Conservation (phyloP, 2,329 filamentous ascomycete species). For the Alternaria infectoria region DNA sequence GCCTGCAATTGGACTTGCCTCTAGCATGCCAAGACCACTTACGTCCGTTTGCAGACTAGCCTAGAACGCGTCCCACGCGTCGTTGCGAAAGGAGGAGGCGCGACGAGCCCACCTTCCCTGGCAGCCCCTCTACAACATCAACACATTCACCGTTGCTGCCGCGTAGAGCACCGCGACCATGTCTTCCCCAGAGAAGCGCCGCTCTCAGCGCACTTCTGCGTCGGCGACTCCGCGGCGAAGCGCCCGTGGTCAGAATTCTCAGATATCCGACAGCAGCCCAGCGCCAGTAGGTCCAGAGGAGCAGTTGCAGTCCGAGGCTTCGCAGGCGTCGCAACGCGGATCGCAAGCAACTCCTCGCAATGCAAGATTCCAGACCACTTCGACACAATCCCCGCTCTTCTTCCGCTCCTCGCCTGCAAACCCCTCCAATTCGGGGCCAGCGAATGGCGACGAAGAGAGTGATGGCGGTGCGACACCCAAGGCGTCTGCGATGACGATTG, state of each 20-base stretch:
- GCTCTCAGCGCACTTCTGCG: conserved; percentile 61
- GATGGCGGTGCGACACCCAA: conserved; percentile 74
- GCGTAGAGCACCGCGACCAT: conserved; percentile 48
- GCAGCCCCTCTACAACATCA: conserved; percentile 15
- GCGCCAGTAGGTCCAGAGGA: conserved; percentile 49
- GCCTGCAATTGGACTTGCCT: background rate
- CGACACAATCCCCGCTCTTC: conserved; percentile 75
- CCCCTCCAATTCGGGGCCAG: conserved; percentile 48
- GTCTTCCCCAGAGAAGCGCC: conserved; percentile 67
- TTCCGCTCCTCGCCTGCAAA: conserved; percentile 68
- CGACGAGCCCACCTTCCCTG: conserved; percentile 23
- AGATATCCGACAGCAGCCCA: conserved; percentile 61
- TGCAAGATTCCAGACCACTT: conserved; percentile 50
- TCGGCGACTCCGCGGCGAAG: conserved; percentile 63
- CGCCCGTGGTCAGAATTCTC: conserved; percentile 60
- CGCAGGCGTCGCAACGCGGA: conserved; percentile 48
- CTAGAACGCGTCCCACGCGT: conserved; percentile 34
- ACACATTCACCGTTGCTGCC: conserved; percentile 4
- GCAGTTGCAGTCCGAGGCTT: conserved; percentile 52
- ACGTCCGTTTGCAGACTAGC: conserved; percentile 18
- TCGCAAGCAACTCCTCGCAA: conserved; percentile 56
- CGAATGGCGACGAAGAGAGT: conserved; percentile 53
- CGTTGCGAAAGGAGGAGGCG: conserved; percentile 18
- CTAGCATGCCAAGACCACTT: conserved; percentile 14
- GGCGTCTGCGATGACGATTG: conserved; percentile 65